Evolutionary conservation across 176 grass and related monocot species (phyloP).

Genomic region (Elaeis guineensis): DNA sequence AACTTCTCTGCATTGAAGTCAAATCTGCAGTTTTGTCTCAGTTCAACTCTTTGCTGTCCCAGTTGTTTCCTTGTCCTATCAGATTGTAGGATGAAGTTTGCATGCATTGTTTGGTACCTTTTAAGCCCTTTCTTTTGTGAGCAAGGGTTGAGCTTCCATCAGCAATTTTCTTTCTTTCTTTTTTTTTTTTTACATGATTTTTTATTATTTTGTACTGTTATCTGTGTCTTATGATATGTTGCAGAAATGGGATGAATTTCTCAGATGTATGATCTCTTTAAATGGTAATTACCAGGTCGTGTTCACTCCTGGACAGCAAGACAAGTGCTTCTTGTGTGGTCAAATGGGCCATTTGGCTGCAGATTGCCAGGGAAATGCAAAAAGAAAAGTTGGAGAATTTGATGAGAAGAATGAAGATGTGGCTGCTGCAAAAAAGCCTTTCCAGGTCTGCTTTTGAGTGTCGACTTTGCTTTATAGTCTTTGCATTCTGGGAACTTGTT

Average conservation of each 20-base stretch:
- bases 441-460: slow-evolving; percentile 50
- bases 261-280: slow-evolving; percentile 15
- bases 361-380: slow-evolving; percentile 81
- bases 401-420: slow-evolving; percentile 75
- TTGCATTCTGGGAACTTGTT: background rate
- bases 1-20: too few relatives aligned
- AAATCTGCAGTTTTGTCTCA: too few relatives aligned
- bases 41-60: too few relatives aligned
- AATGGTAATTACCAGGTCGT: slow-evolving; percentile 48
- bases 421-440: slow-evolving; percentile 70
- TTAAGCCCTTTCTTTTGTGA: background rate
- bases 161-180: too few relatives aligned
- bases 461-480: background rate
- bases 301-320: slow-evolving; percentile 92
- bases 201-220: background rate
- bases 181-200: background rate
- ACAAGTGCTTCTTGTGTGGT: slow-evolving; percentile 96
- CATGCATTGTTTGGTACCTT: background rate
- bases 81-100: background rate
- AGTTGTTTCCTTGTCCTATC: too few relatives aligned
- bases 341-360: slow-evolving; percentile 96
- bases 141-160: too few relatives aligned
- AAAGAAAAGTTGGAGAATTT: slow-evolving; percentile 93
- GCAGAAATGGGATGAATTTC: background rate
- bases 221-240: too few relatives aligned